Base-by-base conservation (phyloP, 441 rosid genomes). In the Geranium incanum region DNA sequence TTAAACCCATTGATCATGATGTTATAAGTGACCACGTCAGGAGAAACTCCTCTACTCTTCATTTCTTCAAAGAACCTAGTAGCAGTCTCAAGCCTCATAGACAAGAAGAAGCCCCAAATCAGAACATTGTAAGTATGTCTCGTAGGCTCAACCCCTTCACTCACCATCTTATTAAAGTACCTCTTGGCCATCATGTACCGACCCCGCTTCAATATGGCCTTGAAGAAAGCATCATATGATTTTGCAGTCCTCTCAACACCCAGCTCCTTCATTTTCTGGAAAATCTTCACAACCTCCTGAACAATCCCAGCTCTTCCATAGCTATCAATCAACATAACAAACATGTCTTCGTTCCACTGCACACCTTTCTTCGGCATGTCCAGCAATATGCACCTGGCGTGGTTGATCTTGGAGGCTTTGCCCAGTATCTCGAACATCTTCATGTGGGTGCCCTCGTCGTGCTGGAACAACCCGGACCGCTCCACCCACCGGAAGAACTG, bases 121-220 rank as follows among this genome's bases (percentile, higher is more conserved):
- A 94, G 79, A 5, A 91, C 65, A 75, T 87, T 94, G 68, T 88
- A 94, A 28, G 93, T 91, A 63, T 89, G 96, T 70, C 86, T 68
- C 37, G 87, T 76, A 0, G 95, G 98, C 77, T 84, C 91, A 43
- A 91, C 78, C 72, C 97, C 96, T 75, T 89, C 93, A 70, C 74
- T 76, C 45, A 88, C 16, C 98, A 93, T 91, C 80, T 76, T 84
- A 72, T 91, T 91, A 67, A 89, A 93, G 67, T 80, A 84, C 79
- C 96, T 80, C 75, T 93, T 88, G n/a, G 95, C 96, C 98, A 91
- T 93, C 97, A 88, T 87, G 77, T 91, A 89, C 69, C 97, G 43
- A 8, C 97, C 96, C 23, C 89, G 85, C 77, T 91, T 85, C 65
- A 89, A 48, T 60, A 93, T 91, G 65, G 87, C 95, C 81, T 91